phyloP scores from a whole-genome alignment of 2,329 filamentous ascomycete genomes.

The Neonectria faginata region DNA sequence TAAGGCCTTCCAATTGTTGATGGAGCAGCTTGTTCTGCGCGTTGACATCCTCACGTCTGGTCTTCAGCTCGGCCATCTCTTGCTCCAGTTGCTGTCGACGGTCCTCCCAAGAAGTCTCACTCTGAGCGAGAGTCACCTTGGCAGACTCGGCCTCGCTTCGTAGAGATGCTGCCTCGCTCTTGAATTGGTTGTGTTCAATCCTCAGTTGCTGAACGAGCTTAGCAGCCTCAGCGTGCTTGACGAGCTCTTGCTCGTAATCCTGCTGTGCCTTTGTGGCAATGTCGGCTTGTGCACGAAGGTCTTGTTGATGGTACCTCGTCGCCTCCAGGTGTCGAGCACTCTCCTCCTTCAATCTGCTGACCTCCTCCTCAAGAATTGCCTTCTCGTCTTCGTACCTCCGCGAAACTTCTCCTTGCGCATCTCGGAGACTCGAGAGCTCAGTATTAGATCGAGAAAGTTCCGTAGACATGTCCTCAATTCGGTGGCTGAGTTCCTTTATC shows the following conservation, averaged over 20 bases:
- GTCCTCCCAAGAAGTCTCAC: conserved; percentile 89
- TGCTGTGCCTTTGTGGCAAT: conserved; percentile 94
- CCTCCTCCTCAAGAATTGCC: conserved; percentile 79
- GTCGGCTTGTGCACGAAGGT: conserved; percentile 91
- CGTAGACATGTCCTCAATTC: conserved; percentile 83
- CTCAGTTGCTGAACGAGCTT: conserved; percentile 84
- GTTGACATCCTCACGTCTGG: conserved; percentile 83
- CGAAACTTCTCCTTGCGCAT: conserved; percentile 80
- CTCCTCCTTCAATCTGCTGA: conserved; percentile 84
- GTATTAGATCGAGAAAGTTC: conserved; percentile 86
- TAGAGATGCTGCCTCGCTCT: conserved; percentile 79
- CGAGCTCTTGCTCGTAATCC: conserved; percentile 92
- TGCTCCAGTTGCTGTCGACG: conserved; percentile 83
- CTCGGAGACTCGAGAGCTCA: conserved; percentile 83
- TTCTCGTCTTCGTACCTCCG: conserved; percentile 85
- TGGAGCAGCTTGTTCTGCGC: conserved; percentile 93
- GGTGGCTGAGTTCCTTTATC: conserved; percentile 84
- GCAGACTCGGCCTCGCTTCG: conserved; percentile 88
- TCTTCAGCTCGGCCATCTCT: conserved; percentile 83
- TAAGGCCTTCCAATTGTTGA: conserved; percentile 86
- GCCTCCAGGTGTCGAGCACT: conserved; percentile 83
- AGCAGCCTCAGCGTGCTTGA: conserved; percentile 96
- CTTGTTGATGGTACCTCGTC: conserved; percentile 87
- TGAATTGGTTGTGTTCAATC: conserved; percentile 83
- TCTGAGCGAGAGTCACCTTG: conserved; percentile 81